A percentile compares a stretch with the other conserved stretches of the same genome.
These are phyloP conservation scores for Suillus fuscotomentosus DNA, from an alignment of 768 basidiomycete genomes.

Conservation along the genomic window DNA sequence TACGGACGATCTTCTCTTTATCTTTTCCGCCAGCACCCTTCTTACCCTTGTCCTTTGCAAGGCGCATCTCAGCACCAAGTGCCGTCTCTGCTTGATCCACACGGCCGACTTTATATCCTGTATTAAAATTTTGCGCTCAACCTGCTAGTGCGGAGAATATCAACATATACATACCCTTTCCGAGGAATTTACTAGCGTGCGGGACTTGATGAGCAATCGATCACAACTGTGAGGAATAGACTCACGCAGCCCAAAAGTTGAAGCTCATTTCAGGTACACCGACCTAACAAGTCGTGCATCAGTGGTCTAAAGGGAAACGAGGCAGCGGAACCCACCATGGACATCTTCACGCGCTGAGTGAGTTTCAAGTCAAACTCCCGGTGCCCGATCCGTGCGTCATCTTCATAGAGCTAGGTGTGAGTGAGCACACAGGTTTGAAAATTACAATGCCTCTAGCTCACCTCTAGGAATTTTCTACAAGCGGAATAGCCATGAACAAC, in stretches of 20 bases:
- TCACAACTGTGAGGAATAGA: slow-evolving; percentile 14
- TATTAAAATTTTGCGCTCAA: not conserved
- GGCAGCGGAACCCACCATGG: slow-evolving; percentile 65
- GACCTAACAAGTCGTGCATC: slow-evolving; percentile 47
- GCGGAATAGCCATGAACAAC: slow-evolving; percentile 7
- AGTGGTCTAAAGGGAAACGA: not conserved
- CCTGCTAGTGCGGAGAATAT: not conserved
- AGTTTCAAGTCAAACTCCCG: slow-evolving; percentile 94
- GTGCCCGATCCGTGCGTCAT: slow-evolving; percentile 92
- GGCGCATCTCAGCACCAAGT: slow-evolving; percentile 93
- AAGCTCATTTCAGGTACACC: slow-evolving; percentile 95
- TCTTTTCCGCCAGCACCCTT: slow-evolving; percentile 48
- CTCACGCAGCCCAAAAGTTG: slow-evolving; percentile 89
- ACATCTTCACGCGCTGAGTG: slow-evolving; percentile 95
- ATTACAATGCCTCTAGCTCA: slow-evolving; percentile 22
- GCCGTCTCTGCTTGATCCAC: slow-evolving; percentile 98
- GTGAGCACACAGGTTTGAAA: not conserved
- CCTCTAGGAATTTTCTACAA: slow-evolving; percentile 79
- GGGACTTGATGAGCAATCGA: slow-evolving; percentile 3
- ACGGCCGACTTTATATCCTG: slow-evolving; percentile 91
- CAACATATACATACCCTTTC: slow-evolving; percentile 52
- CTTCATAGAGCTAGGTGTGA: slow-evolving; percentile 72
- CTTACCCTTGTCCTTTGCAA: slow-evolving; percentile 56
- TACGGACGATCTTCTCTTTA: slow-evolving; percentile 87
- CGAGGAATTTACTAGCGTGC: slow-evolving; percentile 69